Conservation (phyloP, 202 grass and related monocot genomes). For the Thinopyrum obtusiflorum region DNA sequence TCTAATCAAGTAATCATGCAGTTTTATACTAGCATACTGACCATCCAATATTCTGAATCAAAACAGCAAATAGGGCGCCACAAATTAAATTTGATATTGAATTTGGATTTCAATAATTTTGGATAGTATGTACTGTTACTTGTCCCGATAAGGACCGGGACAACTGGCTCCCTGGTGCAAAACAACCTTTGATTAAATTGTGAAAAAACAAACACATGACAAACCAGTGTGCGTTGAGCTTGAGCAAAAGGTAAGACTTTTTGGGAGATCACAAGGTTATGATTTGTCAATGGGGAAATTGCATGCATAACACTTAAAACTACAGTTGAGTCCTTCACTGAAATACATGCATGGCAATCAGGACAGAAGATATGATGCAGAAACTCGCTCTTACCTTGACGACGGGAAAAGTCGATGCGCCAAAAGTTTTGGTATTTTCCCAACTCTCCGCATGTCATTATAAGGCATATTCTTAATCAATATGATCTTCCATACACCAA, state of each 20-base stretch:
- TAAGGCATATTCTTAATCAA: constrained; percentile 91
- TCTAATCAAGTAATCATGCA: not conserved
- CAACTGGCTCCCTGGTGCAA: not conserved
- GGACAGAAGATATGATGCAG: constrained; percentile 6
- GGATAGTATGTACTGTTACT: not conserved
- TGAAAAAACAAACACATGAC: not conserved
- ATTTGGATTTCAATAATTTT: not conserved
- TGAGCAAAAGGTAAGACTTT: not conserved
- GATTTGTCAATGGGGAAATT: not conserved
- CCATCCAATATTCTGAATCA: not conserved
- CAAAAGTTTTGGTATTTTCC: constrained; percentile 96
- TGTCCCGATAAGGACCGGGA: not conserved
- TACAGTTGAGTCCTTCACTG: not conserved
- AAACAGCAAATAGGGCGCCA: not conserved
- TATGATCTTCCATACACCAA: constrained; percentile 93
- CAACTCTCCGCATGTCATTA: constrained; percentile 91
- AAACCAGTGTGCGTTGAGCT: not conserved
- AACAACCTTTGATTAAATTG: not conserved
- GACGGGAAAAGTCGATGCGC: constrained; percentile 88
- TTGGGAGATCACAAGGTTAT: not conserved
- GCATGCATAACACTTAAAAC: not conserved
- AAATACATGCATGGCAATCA: constrained; percentile 2
- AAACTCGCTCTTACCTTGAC: constrained; percentile 63
- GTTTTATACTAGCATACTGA: not conserved
- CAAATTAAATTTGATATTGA: not conserved